Conservation (phyloP, 2,329 filamentous ascomycete genomes). For the Graphiopsis chlorocephala region DNA sequence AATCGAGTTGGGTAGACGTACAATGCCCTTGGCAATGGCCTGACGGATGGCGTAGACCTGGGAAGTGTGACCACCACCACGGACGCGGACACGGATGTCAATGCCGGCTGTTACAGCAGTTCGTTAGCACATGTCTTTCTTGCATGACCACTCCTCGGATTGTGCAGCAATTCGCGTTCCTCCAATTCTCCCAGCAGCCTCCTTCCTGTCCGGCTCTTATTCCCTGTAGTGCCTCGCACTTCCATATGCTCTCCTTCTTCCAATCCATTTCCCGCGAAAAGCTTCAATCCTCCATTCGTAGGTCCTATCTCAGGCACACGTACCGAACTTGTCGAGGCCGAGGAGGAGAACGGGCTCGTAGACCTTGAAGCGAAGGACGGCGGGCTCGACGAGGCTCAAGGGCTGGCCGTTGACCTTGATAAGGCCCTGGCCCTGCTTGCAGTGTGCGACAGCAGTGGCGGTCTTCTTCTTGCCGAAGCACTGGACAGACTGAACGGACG, state of each 20-base stretch:
- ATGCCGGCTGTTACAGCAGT: conserved; percentile 59
- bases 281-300: not conserved
- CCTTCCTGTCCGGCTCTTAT: not conserved
- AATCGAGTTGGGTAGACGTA: conserved; percentile 31
- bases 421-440: conserved; percentile 87
- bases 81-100: conserved; percentile 95
- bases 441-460: conserved; percentile 78
- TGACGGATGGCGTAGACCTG: conserved; percentile 98
- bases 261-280: not conserved
- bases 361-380: conserved; percentile 98
- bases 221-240: not conserved
- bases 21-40: conserved; percentile 95
- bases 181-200: not conserved
- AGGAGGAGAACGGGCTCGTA: conserved; percentile 98
- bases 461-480: conserved; percentile 92
- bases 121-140: conserved; percentile 23
- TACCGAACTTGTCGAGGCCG: conserved; percentile 91
- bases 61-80: conserved; percentile 95
- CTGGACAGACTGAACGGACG: conserved; percentile 68
- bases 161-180: not conserved
- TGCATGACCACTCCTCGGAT: not conserved
- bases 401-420: conserved; percentile 99
- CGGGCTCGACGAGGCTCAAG: conserved; percentile 88
- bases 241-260: not conserved
- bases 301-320: conserved; percentile 26